phyloP scores from a whole-genome alignment of 2,329 filamentous ascomycete genomes.

The Aspergillus neoniger region DNA sequence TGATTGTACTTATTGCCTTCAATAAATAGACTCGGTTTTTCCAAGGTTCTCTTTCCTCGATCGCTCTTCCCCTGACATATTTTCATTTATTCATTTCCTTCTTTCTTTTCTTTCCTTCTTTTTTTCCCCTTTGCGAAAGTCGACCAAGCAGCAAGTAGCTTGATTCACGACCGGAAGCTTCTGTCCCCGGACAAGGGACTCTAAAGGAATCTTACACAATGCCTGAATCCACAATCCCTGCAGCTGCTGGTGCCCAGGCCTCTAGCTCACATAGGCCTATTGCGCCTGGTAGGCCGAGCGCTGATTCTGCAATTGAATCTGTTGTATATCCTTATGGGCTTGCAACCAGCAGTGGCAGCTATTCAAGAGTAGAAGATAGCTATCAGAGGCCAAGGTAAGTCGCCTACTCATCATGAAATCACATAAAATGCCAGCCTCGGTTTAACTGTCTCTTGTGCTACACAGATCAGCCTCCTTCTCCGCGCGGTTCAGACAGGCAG shows the following conservation, averaged over 20 bases:
- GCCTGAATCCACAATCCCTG: not conserved
- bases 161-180: not conserved
- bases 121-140: too few relatives aligned
- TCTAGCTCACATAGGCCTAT: constrained; percentile 4
- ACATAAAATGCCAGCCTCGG: not conserved
- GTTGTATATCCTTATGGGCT: constrained; percentile 13
- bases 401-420: not conserved
- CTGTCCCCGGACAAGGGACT: not conserved
- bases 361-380: constrained; percentile 4
- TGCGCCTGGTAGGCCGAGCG: constrained; percentile 4
- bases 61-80: not conserved
- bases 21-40: not conserved
- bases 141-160: not conserved
- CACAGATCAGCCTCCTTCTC: constrained; percentile 43
- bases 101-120: too few relatives aligned
- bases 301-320: constrained; percentile 13
- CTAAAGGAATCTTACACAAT: not conserved
- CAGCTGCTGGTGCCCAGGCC: constrained; percentile 3
- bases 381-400: constrained; percentile 20
- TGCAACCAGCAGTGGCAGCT: constrained; percentile 37
- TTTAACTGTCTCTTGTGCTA: constrained; percentile 1
- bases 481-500: constrained; percentile 64
- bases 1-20: not conserved
- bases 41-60: not conserved
- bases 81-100: too few relatives aligned